Percentiles rank a stretch among this genome's conserved stretches.
phyloP scores from a whole-genome alignment of 176 grass and related monocot species.

The Metroxylon sagu region DNA sequence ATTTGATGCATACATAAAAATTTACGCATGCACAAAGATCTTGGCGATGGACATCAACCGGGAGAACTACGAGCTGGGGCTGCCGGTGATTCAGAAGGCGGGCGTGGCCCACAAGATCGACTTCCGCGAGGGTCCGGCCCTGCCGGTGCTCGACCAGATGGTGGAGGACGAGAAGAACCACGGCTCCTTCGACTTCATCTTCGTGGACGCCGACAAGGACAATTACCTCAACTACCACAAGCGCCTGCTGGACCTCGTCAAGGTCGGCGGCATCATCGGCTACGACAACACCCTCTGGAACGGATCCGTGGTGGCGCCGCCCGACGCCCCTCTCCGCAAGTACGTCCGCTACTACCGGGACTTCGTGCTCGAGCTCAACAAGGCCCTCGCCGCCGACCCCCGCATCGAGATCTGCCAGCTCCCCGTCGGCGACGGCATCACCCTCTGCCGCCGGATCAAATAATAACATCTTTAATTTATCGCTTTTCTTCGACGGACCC shows the following conservation, averaged over 20 bases:
- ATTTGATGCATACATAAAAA: too few species aligned
- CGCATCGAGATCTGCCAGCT: conserved; percentile 96
- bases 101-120: conserved; percentile 96
- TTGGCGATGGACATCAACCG: conserved; percentile 98
- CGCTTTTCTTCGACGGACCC: too few species aligned
- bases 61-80: conserved; percentile 85
- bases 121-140: conserved; percentile 79
- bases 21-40: conserved; percentile 30
- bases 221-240: conserved; percentile 99
- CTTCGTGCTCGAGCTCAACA: conserved; percentile 87
- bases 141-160: conserved; percentile 63
- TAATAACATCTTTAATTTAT: conserved; percentile 10
- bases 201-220: conserved; percentile 98
- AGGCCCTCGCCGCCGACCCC: conserved; percentile 72
- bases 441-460: conserved; percentile 70
- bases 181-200: conserved; percentile 76
- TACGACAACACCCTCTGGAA: conserved; percentile 99
- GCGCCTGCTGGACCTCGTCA: conserved; percentile 80
- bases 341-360: conserved; percentile 80
- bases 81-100: conserved; percentile 73
- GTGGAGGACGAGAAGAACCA: conserved; percentile 49
- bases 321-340: conserved; percentile 77
- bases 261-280: conserved; percentile 60
- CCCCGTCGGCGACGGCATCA: conserved; percentile 83
- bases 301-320: conserved; percentile 75